Percentiles rank a stretch among this genome's conserved stretches.
Evolutionary conservation across 352 stramenopile genomes (phyloP).

Genomic region (Pythium aristosporum): DNA sequence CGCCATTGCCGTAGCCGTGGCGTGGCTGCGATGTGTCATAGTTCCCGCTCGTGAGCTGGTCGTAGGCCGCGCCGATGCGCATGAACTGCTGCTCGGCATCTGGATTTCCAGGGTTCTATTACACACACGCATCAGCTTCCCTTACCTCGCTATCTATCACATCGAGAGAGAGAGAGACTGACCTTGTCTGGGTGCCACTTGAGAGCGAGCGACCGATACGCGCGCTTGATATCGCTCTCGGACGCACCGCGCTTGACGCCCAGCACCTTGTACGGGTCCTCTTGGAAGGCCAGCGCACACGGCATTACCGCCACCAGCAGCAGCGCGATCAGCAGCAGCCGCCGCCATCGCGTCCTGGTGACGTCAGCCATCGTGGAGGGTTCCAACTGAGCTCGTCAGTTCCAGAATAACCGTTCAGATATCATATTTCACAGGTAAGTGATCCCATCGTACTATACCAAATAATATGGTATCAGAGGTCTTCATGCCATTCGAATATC

Average conservation of each 20-base stretch:
- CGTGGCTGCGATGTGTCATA: neutral
- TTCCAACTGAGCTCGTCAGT: neutral
- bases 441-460: neutral
- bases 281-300: slow-evolving; percentile 27
- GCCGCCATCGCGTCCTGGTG: neutral
- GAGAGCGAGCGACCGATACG: slow-evolving; percentile 81
- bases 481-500: slow-evolving; percentile 3
- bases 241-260: slow-evolving; percentile 58
- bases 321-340: neutral
- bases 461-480: slow-evolving; percentile 5
- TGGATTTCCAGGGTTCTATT: slow-evolving; percentile 59
- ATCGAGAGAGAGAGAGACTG: neutral
- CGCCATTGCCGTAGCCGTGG: slow-evolving; percentile 14
- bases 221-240: slow-evolving; percentile 78
- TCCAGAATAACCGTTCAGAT: slow-evolving; percentile 10
- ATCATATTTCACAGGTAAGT: neutral
- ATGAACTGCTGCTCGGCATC: slow-evolving; percentile 75
- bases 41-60: slow-evolving; percentile 46
- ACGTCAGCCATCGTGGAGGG: neutral
- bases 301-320: slow-evolving; percentile 14
- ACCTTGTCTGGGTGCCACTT: slow-evolving; percentile 93
- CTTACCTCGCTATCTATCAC: neutral
- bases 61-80: slow-evolving; percentile 71
- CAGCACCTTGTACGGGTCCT: slow-evolving; percentile 79
- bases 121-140: too few species aligned